Evolutionary conservation across 2,329 filamentous ascomycete genomes (phyloP).

Genomic region (Zasmidium angulare): DNA sequence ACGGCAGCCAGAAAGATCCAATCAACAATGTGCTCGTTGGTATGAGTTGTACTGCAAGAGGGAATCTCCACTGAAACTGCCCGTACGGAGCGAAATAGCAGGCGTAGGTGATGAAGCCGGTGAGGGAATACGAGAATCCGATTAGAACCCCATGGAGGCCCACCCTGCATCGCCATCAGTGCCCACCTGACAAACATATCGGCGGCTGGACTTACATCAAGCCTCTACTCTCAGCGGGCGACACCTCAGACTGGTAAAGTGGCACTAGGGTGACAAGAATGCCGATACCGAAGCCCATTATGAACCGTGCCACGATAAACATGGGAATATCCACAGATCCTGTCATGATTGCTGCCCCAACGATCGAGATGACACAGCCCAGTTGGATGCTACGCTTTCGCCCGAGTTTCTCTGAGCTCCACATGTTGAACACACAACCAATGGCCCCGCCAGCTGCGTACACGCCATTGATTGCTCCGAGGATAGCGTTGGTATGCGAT

Average conservation of each 20-base stretch:
- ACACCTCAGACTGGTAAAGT: constrained; percentile 10
- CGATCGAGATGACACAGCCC: constrained; percentile 7
- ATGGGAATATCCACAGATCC: constrained; percentile 11
- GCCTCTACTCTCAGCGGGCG: constrained; percentile 7
- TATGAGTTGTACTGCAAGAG: constrained; percentile 9
- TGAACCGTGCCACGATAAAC: constrained; percentile 9
- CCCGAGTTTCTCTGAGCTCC: constrained; percentile 7
- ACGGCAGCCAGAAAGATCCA: constrained; percentile 6
- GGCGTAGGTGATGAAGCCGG: constrained; percentile 8
- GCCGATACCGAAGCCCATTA: constrained; percentile 9
- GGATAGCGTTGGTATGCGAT: constrained; percentile 4
- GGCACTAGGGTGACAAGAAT: constrained; percentile 8
- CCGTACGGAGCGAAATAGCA: constrained; percentile 13
- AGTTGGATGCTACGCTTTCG: constrained; percentile 14
- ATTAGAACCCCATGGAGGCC: constrained; percentile 10
- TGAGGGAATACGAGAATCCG: constrained; percentile 10
- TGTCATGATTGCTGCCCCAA: constrained; percentile 12
- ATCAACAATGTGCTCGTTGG: constrained; percentile 8
- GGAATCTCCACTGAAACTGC: constrained; percentile 11
- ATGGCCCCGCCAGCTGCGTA: constrained; percentile 14
- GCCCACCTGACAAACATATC: background rate
- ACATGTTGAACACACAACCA: constrained; percentile 10
- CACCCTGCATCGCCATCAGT: background rate
- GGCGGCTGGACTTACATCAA: constrained; percentile 1
- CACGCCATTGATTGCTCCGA: constrained; percentile 11